Percentiles rank a stretch among this genome's conserved stretches.
These are phyloP conservation scores for Prunus persica DNA, from an alignment of 306 rosid genomes.

Conservation along the genomic window DNA sequence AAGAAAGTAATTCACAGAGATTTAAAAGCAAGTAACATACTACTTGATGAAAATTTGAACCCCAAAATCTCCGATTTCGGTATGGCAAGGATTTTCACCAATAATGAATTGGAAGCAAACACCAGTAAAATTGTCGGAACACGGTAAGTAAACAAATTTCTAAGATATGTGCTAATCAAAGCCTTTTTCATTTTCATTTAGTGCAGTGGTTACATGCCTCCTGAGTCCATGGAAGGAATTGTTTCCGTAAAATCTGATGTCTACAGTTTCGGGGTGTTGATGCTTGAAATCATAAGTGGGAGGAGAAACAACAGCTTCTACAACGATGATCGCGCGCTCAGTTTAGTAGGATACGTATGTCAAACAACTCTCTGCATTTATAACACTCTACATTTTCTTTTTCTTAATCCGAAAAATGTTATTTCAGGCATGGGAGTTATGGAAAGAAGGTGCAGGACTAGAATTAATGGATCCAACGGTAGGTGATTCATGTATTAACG, in stretches of 20 bases:
- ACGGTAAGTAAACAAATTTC: slow-evolving; percentile 1
- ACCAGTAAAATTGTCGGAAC: slow-evolving; percentile 17
- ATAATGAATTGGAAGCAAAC: slow-evolving; percentile 11
- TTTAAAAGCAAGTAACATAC: slow-evolving; percentile 14
- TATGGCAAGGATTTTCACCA: background rate
- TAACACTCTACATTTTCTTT: background rate
- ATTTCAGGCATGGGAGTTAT: slow-evolving; percentile 23
- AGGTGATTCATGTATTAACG: background rate
- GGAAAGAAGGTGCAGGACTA: slow-evolving; percentile 2
- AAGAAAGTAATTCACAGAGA: slow-evolving; percentile 9
- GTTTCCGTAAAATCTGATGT: slow-evolving; percentile 22
- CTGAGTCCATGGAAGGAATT: slow-evolving; percentile 26
- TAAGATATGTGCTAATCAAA: background rate
- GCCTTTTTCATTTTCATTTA: background rate
- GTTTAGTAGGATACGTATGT: slow-evolving; percentile 27
- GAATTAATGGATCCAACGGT: slow-evolving; percentile 10
- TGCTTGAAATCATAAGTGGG: slow-evolving; percentile 27
- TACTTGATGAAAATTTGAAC: slow-evolving; percentile 13
- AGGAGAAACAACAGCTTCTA: slow-evolving; percentile 24
- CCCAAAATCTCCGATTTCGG: slow-evolving; percentile 19
- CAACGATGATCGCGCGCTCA: background rate
- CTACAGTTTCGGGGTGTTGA: slow-evolving; percentile 23
- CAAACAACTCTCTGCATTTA: background rate
- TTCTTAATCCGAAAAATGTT: background rate
- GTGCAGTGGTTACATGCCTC: slow-evolving; percentile 22